Conservation (phyloP, 1,284 basidiomycete species). For the Papiliotrema nemorosa region DNA sequence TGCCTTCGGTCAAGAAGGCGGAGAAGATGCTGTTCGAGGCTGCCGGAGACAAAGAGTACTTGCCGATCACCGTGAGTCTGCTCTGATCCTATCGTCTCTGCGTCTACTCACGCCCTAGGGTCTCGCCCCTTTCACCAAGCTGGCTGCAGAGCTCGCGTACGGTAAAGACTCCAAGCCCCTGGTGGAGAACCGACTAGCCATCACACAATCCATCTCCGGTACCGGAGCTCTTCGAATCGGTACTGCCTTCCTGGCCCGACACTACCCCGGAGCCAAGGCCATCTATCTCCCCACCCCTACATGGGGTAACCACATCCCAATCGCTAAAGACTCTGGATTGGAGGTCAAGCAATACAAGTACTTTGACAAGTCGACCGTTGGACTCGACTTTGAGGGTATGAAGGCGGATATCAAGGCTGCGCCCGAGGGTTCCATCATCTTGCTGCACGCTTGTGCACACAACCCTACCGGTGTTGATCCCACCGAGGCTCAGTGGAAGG, state of each 20-base stretch:
- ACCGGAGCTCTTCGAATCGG: constrained; percentile 97
- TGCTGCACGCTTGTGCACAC: constrained; percentile 56
- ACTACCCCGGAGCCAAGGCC: constrained; percentile 81
- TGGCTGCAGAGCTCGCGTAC: constrained; percentile 88
- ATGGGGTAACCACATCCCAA: constrained; percentile 94
- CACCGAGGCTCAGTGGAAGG: constrained; percentile 86
- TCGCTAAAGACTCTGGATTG: constrained; percentile 84
- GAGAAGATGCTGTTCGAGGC: constrained; percentile 58
- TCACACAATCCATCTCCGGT: constrained; percentile 95
- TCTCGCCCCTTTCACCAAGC: constrained; percentile 79
- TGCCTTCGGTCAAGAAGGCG: constrained; percentile 82
- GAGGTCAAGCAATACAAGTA: constrained; percentile 82
- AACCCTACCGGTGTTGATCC: constrained; percentile 99
- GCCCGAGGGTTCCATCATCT: constrained; percentile 53
- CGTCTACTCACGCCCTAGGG: constrained; percentile 43
- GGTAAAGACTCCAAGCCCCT: constrained; percentile 75
- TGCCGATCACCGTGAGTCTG: constrained; percentile 71
- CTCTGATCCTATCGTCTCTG: background rate
- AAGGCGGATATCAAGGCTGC: constrained; percentile 71
- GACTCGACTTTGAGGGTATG: constrained; percentile 87
- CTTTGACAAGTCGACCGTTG: constrained; percentile 61
- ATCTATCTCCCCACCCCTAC: constrained; percentile 94
- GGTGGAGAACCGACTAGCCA: constrained; percentile 71
- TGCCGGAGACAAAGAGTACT: constrained; percentile 92
- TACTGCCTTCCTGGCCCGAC: constrained; percentile 80